Conservation (phyloP, 2,329 filamentous ascomycete genomes). For the Chaetomium sp. region DNA sequence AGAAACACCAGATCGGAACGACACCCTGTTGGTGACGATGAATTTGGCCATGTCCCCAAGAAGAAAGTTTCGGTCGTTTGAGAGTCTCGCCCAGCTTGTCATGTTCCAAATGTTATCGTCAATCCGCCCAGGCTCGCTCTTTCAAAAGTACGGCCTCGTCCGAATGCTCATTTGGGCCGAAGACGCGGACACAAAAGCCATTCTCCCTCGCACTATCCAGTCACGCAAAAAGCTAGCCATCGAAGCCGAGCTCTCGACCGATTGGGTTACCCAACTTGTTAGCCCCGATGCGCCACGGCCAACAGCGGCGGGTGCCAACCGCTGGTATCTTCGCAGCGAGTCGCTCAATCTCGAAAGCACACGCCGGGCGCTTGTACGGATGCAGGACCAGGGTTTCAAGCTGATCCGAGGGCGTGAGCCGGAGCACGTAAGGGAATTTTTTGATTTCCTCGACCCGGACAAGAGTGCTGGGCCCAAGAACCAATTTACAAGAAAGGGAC, state of each 20-base stretch:
- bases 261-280: slow-evolving; percentile 51
- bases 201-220: slow-evolving; percentile 56
- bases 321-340: slow-evolving; percentile 16
- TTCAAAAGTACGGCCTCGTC: slow-evolving; percentile 72
- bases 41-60: slow-evolving; percentile 55
- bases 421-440: slow-evolving; percentile 23
- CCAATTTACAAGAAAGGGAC: too few relatives aligned
- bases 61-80: slow-evolving; percentile 43
- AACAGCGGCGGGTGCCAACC: neutral
- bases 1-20: slow-evolving; percentile 50
- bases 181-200: slow-evolving; percentile 48
- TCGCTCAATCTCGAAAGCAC: slow-evolving; percentile 43
- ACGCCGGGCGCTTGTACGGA: slow-evolving; percentile 35
- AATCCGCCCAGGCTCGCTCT: slow-evolving; percentile 51
- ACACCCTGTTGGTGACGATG: slow-evolving; percentile 65
- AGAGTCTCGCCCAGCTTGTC: slow-evolving; percentile 52
- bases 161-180: slow-evolving; percentile 71
- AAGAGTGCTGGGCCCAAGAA: neutral
- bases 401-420: slow-evolving; percentile 43
- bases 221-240: slow-evolving; percentile 51
- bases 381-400: slow-evolving; percentile 37
- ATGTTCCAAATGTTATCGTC: slow-evolving; percentile 55
- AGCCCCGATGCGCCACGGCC: slow-evolving; percentile 17
- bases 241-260: slow-evolving; percentile 54
- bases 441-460: slow-evolving; percentile 13